A percentile compares a stretch with the other conserved stretches of the same genome.
These are phyloP conservation scores for Colletotrichum viniferum DNA, from an alignment of 2,329 filamentous ascomycete genomes.

Conservation along the genomic window DNA sequence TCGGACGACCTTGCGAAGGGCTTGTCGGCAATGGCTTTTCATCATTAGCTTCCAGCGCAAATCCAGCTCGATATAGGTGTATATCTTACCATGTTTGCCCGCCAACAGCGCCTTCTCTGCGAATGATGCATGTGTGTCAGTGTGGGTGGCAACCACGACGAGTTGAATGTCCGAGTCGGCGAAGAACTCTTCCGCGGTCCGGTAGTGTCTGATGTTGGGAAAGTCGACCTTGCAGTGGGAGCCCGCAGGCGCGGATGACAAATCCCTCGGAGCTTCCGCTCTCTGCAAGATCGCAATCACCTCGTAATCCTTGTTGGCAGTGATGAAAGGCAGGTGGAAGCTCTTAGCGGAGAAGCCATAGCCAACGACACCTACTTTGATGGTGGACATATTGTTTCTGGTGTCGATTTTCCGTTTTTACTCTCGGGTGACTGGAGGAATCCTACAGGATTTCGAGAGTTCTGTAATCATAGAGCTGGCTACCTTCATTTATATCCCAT, in stretches of 20 bases:
- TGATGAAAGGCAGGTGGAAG: constrained; percentile 57
- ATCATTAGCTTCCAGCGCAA: too few species aligned
- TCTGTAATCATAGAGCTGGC: background rate
- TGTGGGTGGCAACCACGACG: constrained; percentile 64
- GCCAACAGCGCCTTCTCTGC: constrained; percentile 59
- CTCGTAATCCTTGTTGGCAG: constrained; percentile 47
- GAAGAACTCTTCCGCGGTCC: constrained; percentile 62
- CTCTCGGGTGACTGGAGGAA: accelerated
- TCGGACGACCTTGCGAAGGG: constrained; percentile 65
- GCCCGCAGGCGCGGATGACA: constrained; percentile 28
- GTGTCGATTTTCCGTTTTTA: accelerated
- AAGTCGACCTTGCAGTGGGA: constrained; percentile 54
- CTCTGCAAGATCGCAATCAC: constrained; percentile 54
- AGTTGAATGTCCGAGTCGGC: constrained; percentile 62
- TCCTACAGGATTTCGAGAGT: accelerated
- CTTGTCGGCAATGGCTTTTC: constrained; percentile 66
- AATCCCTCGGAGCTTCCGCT: constrained; percentile 38
- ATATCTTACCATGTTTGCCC: constrained; percentile 57
- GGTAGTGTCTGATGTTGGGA: constrained; percentile 58
- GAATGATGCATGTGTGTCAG: constrained; percentile 54
- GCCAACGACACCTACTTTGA: constrained; percentile 48
- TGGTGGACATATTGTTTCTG: background rate
- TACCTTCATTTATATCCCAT: background rate
- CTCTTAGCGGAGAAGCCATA: constrained; percentile 53
- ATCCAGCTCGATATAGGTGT: too few species aligned